Percentiles rank a stretch among this genome's conserved stretches.
Conservation (phyloP, 345 rosid species). For the Lagerstroemia speciosa region DNA sequence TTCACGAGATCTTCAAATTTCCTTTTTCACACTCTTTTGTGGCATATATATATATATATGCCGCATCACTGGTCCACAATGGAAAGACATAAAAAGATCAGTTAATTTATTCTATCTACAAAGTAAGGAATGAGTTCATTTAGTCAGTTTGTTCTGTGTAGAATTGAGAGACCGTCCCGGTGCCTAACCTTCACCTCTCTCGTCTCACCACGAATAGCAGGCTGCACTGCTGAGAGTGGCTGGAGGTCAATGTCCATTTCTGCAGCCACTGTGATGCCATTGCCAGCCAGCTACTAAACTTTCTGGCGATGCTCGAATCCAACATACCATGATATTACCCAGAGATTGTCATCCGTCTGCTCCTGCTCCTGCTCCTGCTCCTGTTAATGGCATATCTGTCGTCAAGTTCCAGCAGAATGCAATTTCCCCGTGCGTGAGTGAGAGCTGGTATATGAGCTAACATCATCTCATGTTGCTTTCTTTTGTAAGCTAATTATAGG, state of each 20-base stretch:
- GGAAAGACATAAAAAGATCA: too few species aligned
- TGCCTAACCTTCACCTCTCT: constrained; percentile 1
- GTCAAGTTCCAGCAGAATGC: background rate
- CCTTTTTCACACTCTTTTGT: background rate
- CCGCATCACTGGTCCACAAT: too few species aligned
- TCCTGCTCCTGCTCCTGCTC: too few species aligned
- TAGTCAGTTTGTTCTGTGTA: too few species aligned
- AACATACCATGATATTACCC: too few species aligned
- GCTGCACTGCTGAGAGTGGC: background rate
- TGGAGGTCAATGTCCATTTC: background rate
- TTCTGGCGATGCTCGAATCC: background rate
- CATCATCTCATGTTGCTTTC: too few species aligned
- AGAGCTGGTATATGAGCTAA: too few species aligned
- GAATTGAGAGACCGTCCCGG: background rate
- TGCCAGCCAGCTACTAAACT: background rate
- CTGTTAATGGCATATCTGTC: background rate
- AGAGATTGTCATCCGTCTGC: background rate
- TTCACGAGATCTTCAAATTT: background rate
- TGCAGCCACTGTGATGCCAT: background rate
- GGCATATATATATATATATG: too few species aligned
- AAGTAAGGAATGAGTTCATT: too few species aligned
- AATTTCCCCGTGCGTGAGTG: too few species aligned
- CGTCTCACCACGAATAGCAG: background rate
- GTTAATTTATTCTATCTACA: too few species aligned
- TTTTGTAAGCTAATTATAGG: too few species aligned